These are phyloP conservation scores for Pichia ethanolica DNA, from an alignment of 805 yeast genomes.

Conservation along the genomic window DNA sequence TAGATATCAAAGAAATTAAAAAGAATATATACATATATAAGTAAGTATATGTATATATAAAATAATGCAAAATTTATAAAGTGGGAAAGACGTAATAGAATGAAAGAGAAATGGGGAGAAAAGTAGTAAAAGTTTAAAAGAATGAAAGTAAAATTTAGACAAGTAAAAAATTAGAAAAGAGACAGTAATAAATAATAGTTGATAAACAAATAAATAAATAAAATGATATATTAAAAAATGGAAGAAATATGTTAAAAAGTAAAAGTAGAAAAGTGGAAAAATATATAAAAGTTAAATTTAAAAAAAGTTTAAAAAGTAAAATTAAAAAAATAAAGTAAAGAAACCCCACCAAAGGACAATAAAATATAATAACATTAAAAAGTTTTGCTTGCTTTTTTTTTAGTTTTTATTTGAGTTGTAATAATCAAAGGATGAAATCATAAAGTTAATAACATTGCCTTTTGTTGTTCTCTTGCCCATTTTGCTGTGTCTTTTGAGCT, in stretches of 20 bases:
- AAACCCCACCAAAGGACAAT: not conserved
- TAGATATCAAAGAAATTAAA: too few species aligned
- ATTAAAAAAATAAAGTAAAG: not conserved
- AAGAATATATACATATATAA: too few species aligned
- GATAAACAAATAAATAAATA: too few species aligned
- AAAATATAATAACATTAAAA: not conserved
- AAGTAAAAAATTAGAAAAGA: conserved; percentile 6
- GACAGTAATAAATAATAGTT: conserved; percentile 4
- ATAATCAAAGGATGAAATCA: not conserved
- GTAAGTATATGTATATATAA: too few species aligned
- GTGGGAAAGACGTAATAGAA: not conserved
- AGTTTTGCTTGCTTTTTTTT: too few species aligned
- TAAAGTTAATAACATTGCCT: conserved; percentile 21
- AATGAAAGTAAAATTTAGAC: conserved; percentile 8
- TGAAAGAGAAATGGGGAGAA: not conserved
- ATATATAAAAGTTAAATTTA: not conserved
- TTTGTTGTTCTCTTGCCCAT: conserved; percentile 92
- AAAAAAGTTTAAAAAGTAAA: not conserved
- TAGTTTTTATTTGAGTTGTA: too few species aligned
- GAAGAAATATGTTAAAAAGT: not conserved
- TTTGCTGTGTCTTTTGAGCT: conserved; percentile 85
- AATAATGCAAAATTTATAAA: not conserved
- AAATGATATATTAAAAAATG: too few species aligned
- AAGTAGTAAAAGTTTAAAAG: conserved; percentile 4
- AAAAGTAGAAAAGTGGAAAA: conserved; percentile 4